A percentile compares a stretch with the other conserved stretches of the same genome.
Evolutionary conservation across 768 basidiomycete species (phyloP).

Genomic region (Agaricus subrufescens): DNA sequence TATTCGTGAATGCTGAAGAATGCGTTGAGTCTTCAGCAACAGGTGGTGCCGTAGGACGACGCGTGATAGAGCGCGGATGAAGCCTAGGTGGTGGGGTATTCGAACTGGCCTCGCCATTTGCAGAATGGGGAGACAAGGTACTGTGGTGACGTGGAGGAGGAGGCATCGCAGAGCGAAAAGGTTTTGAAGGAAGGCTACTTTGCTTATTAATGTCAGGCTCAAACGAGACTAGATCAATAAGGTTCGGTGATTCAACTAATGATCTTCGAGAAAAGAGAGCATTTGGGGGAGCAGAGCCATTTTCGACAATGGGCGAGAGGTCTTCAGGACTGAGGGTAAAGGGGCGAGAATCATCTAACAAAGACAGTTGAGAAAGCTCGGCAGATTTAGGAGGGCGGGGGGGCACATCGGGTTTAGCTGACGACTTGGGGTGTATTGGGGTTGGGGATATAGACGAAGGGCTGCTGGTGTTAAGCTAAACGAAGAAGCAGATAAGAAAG

Average conservation of each 20-base stretch:
- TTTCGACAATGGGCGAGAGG: neutral
- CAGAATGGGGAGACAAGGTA: conserved; percentile 15
- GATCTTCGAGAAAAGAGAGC: conserved; percentile 8
- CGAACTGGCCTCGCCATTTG: conserved; percentile 1
- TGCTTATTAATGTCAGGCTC: conserved; percentile 9
- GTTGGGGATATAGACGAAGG: neutral
- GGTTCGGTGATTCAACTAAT: neutral
- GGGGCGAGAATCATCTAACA: conserved; percentile 13
- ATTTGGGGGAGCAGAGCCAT: neutral
- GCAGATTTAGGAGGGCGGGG: conserved; percentile 13
- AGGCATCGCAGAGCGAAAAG: conserved; percentile 14
- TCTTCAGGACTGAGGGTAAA: neutral
- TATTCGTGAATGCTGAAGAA: conserved; percentile 7
- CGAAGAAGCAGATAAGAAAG: neutral
- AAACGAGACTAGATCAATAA: neutral
- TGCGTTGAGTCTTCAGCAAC: conserved; percentile 13
- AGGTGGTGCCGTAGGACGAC: conserved; percentile 25
- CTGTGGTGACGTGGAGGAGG: conserved; percentile 23
- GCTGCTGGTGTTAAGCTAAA: neutral
- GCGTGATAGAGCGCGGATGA: conserved; percentile 40
- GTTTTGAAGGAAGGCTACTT: conserved; percentile 9
- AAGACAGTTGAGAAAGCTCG: conserved; percentile 12
- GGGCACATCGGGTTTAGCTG: conserved; percentile 21
- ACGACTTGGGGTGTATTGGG: conserved; percentile 14
- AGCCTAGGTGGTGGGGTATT: conserved; percentile 13